Evolutionary conservation across 2,329 filamentous ascomycete genomes (phyloP), one percentile per base, ranked within the genome.

Genomic region (Claviceps lovelessii): DNA sequence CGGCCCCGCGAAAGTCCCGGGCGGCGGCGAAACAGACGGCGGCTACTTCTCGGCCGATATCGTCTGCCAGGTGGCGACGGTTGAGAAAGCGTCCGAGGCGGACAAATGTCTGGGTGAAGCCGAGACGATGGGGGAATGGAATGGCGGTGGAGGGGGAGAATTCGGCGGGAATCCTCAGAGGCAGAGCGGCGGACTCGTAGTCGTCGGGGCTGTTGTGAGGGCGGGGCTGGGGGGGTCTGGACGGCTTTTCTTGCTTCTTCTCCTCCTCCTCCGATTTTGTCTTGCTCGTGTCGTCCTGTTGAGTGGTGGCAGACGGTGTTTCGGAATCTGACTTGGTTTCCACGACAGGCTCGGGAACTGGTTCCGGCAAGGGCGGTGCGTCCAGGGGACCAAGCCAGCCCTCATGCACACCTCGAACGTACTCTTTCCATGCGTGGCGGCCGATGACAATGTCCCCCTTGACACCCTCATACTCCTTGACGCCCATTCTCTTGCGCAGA

Each of bases 371-470:
- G 33, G 67, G 63, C 1, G 86, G 85, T 55, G 81, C 70, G 56
- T 85, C 80, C 47, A 95, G 73, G 8, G 93, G 90, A 0, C 93
- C 91, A 29, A 98, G 73, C 91, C 93, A 98, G 55, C 93, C 93
- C 71, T 98, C 93, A 67, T 98, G 93, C 60, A 97, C 66, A 49
- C 93, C 93, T 56, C 90, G 79, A 29, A 97, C 75, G 68, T 97
- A 98, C 71, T 98, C 93, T 72, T 96, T 98, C 93, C 93, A 98
- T 10, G 91, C 85, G 67, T 96, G 87, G 55, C 91, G 76, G 13
- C 93, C 93, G 62, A 98, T 81, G 19, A 97, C 83, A 52, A 98
- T 77, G 66, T 97, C 91, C 48, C 93, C 93, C 58, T 79, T 79
- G 28, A 85, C 75, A 10, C 88, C 90, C 4, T 84, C 76, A 64